Base-by-base conservation (phyloP, 148 eudicot genomes). In the Fallopia convolvulus region DNA sequence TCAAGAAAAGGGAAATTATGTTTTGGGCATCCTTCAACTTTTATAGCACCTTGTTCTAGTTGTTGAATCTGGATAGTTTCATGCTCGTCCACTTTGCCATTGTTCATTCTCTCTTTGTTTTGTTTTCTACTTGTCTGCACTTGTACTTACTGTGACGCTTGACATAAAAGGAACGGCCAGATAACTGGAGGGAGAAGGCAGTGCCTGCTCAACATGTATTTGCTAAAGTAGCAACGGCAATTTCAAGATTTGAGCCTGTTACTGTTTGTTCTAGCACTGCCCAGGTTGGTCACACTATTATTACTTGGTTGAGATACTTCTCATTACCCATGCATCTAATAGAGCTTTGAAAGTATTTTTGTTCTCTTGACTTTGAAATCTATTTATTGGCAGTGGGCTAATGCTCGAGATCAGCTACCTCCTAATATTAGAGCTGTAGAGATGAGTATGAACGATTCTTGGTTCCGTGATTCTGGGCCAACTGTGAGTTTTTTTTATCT, bases 381-480 rank as follows among this genome's bases (percentile, higher is more conserved):
- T 32, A 47, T 75, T 80, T 33, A 12, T 80, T 48, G 52, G 20
- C 87, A 96, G 98, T 93, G 98, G 99, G 63, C 55, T 3, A 90
- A 89, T 84, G 99, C 99, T 56, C 86, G 98, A 77, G 83, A 78
- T 56, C 89, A 83, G 76, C 84, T 96, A 78, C 94, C 98, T 10
- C 81, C 82, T 17, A 82, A 86, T 79, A 79, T 96, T 48, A 86
- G 97, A 85, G 99, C 93, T 80, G 82, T 90, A 44, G 99, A 96
- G 87, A 93, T 93, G 93, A 91, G 97, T 85, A 86, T 89, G 92
- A 91, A 93, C 73, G 99, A 96, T 79, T 88, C 98, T 75, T 96
- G 99, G 99, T 88, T 96, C 75, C 97, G 99, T 44, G 99, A 96
- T 80, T 70, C 87, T 36, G 99, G 94, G 71, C 99, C 99, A 74